Evolutionary conservation across 129 eudicot genomes (phyloP).

Genomic region (Ambrosia artemisiifolia): DNA sequence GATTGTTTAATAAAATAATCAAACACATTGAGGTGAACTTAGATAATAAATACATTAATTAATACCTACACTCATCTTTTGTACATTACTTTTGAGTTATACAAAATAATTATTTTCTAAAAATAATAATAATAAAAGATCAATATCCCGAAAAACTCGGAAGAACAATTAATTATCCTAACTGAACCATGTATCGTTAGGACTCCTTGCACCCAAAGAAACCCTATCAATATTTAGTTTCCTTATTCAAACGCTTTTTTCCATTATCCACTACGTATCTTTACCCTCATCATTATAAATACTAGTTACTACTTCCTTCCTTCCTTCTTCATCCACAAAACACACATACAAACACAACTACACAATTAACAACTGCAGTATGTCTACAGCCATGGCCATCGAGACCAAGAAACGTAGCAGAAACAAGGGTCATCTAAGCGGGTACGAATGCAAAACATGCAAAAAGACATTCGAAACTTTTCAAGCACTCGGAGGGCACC

Average conservation of each 20-base stretch:
- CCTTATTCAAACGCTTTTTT: not conserved
- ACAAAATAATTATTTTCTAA: too few relatives aligned
- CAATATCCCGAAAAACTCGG: too few relatives aligned
- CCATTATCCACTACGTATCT: not conserved
- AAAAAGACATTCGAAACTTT: constrained; percentile 10
- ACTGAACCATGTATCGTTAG: not conserved
- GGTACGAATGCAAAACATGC: constrained; percentile 22
- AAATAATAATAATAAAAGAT: too few relatives aligned
- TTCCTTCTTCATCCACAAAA: too few relatives aligned
- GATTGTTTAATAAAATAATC: too few relatives aligned
- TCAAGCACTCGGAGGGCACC: constrained; percentile 39
- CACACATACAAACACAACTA: too few relatives aligned
- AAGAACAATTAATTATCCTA: not conserved
- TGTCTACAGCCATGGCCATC: not conserved
- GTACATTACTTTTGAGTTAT: too few relatives aligned
- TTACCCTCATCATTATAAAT: not conserved
- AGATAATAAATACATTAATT: too few relatives aligned
- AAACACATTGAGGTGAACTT: too few relatives aligned
- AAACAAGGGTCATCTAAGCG: not conserved
- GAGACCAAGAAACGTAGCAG: not conserved
- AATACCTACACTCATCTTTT: too few relatives aligned
- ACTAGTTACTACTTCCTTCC: too few relatives aligned
- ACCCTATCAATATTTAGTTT: not conserved
- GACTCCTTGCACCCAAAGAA: not conserved
- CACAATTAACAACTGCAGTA: not conserved